phyloP scores from a whole-genome alignment of 805 yeast species.

The Suhomyces tanzawaensis region DNA sequence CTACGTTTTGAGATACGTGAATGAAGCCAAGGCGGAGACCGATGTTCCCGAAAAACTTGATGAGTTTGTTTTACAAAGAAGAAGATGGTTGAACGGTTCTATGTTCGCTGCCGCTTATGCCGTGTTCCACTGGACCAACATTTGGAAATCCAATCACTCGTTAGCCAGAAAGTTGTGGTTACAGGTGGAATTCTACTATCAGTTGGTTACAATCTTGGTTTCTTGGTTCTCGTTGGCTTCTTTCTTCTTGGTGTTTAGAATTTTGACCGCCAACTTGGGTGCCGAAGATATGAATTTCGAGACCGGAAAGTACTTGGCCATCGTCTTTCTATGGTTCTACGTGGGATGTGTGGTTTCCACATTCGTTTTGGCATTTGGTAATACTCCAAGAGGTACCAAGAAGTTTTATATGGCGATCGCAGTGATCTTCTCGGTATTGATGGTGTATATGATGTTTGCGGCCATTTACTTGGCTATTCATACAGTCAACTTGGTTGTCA shows the following conservation, averaged over 20 bases:
- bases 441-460: slow-evolving; percentile 88
- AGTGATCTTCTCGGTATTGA: slow-evolving; percentile 76
- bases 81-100: slow-evolving; percentile 98
- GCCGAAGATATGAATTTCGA: slow-evolving; percentile 57
- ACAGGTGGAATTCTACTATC: slow-evolving; percentile 87
- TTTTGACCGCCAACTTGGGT: slow-evolving; percentile 77
- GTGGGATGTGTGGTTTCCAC: slow-evolving; percentile 78
- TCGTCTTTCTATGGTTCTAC: slow-evolving; percentile 82
- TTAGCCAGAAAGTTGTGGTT: slow-evolving; percentile 72
- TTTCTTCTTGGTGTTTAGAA: slow-evolving; percentile 88
- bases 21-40: slow-evolving; percentile 92
- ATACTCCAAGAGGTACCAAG: slow-evolving; percentile 88
- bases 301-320: slow-evolving; percentile 75
- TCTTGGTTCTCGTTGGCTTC: slow-evolving; percentile 92
- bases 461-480: slow-evolving; percentile 76
- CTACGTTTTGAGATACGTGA: slow-evolving; percentile 90
- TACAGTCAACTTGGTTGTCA: slow-evolving; percentile 58
- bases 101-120: slow-evolving; percentile 94
- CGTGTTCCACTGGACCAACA: slow-evolving; percentile 77
- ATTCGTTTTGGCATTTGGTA: slow-evolving; percentile 88
- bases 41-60: slow-evolving; percentile 94
- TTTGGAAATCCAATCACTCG: slow-evolving; percentile 89
- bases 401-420: slow-evolving; percentile 73
- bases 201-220: slow-evolving; percentile 73
- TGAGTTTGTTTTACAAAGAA: slow-evolving; percentile 93